phyloP scores from a whole-genome alignment of 2,329 filamentous ascomycete species.

The Exophiala spinifera region DNA sequence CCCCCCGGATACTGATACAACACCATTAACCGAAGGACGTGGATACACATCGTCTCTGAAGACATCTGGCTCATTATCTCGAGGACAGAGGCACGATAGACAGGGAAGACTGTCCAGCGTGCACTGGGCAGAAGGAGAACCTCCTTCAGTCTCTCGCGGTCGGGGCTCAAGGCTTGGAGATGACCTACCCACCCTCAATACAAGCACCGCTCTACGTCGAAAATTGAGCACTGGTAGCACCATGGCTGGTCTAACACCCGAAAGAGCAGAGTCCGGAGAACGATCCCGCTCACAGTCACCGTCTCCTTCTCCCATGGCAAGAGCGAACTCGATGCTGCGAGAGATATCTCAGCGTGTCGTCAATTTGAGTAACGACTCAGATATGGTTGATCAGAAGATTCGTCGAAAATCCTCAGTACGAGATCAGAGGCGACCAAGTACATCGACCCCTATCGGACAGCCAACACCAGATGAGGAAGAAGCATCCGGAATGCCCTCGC shows the following conservation, averaged over 20 bases:
- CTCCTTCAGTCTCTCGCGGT: conserved; percentile 27
- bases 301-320: conserved; percentile 62
- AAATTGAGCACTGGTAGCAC: conserved; percentile 56
- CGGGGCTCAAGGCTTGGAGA: conserved; percentile 56
- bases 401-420: conserved; percentile 52
- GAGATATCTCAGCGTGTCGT: conserved; percentile 96
- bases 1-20: conserved; percentile 55
- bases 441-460: conserved; percentile 9
- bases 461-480: conserved; percentile 18
- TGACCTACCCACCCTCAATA: conserved; percentile 60
- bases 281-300: conserved; percentile 58
- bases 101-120: conserved; percentile 52
- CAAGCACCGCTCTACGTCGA: conserved; percentile 51
- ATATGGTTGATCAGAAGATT: conserved; percentile 71
- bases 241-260: conserved; percentile 43
- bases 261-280: conserved; percentile 43
- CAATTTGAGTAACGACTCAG: conserved; percentile 90
- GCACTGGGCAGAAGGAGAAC: conserved; percentile 46
- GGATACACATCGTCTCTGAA: conserved; percentile 53
- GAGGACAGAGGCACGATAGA: conserved; percentile 48
- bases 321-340: conserved; percentile 72
- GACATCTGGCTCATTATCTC: conserved; percentile 46
- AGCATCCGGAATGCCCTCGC: conserved; percentile 23
- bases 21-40: conserved; percentile 56
- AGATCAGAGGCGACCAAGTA: conserved; percentile 21